Percentiles rank a stretch among this genome's conserved stretches.
Conservation (phyloP, 495 filamentous ascomycete species). For the Penicillium ochrochloron region DNA sequence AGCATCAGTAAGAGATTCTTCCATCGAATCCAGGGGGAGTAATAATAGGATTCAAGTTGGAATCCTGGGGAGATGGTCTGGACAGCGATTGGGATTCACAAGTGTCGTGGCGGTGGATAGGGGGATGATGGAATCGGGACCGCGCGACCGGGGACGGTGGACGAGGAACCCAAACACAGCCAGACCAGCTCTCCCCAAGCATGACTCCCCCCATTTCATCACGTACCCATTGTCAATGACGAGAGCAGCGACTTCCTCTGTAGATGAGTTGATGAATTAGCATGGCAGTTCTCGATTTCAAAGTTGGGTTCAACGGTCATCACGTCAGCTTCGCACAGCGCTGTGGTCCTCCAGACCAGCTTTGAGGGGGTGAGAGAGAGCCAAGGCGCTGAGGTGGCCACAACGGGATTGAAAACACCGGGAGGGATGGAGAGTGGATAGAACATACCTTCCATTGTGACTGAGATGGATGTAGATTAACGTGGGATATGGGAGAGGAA, state of each 20-base stretch:
- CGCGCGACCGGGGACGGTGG: constrained; percentile 37
- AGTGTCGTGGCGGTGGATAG: constrained; percentile 24
- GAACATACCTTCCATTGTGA: constrained; percentile 81
- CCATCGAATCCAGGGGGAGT: background rate
- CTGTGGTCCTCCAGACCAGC: constrained; percentile 11
- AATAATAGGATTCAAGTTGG: background rate
- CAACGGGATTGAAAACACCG: constrained; percentile 17
- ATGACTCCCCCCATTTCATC: constrained; percentile 16
- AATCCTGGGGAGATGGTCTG: constrained; percentile 11
- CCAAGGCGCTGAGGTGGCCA: constrained; percentile 46
- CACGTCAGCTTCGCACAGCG: constrained; percentile 11
- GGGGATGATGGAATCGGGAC: constrained; percentile 26
- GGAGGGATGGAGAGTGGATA: background rate
- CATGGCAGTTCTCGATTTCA: constrained; percentile 17
- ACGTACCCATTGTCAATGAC: constrained; percentile 99
- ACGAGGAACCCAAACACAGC: constrained; percentile 27
- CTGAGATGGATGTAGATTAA: constrained; percentile 43
- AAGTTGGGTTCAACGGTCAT: constrained; percentile 1
- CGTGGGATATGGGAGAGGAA: constrained; percentile 47
- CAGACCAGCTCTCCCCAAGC: constrained; percentile 24
- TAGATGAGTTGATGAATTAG: constrained; percentile 59
- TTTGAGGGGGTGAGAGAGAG: constrained; percentile 28
- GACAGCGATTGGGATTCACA: constrained; percentile 26
- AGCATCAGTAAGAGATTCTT: constrained; percentile 52
- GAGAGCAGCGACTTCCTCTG: constrained; percentile 99